phyloP scores from a whole-genome alignment of 106 monocot genomes.

The Posidonia australis region DNA sequence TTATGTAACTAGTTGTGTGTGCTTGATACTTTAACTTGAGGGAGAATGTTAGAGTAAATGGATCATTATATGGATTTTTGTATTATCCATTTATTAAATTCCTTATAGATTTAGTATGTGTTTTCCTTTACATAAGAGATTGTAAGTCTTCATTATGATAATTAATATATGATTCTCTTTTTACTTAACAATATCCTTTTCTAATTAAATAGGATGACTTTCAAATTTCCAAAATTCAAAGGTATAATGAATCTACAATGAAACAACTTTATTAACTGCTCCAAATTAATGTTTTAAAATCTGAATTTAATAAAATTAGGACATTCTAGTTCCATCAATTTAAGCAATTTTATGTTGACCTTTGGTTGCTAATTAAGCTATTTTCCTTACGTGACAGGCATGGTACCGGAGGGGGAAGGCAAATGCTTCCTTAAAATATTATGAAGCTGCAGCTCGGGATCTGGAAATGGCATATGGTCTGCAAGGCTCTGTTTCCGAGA shows the following conservation, averaged over 20 bases:
- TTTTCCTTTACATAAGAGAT: too few relatives aligned
- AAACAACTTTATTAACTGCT: not conserved
- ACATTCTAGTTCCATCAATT: not conserved
- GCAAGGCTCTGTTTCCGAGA: slow-evolving; percentile 51
- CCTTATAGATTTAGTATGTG: too few relatives aligned
- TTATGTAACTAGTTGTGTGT: too few relatives aligned
- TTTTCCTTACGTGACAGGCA: slow-evolving; percentile 31
- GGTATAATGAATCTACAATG: not conserved
- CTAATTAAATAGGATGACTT: too few relatives aligned
- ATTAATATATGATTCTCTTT: too few relatives aligned
- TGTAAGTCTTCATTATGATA: too few relatives aligned
- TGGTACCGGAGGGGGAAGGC: slow-evolving; percentile 89
- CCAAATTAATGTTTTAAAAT: not conserved
- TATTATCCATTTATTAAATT: too few relatives aligned
- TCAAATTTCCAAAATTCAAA: not conserved
- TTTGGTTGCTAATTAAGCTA: not conserved
- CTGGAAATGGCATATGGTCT: slow-evolving; percentile 55
- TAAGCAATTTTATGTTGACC: not conserved
- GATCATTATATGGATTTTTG: too few relatives aligned
- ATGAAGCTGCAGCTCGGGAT: slow-evolving; percentile 52
- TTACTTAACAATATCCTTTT: too few relatives aligned
- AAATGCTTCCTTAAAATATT: slow-evolving; percentile 41
- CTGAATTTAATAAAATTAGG: not conserved
- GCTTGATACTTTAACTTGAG: too few relatives aligned
- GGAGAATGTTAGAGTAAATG: too few relatives aligned